These are phyloP conservation scores for Phylloporus sp. DNA, from an alignment of 768 basidiomycete genomes.

Conservation along the genomic window DNA sequence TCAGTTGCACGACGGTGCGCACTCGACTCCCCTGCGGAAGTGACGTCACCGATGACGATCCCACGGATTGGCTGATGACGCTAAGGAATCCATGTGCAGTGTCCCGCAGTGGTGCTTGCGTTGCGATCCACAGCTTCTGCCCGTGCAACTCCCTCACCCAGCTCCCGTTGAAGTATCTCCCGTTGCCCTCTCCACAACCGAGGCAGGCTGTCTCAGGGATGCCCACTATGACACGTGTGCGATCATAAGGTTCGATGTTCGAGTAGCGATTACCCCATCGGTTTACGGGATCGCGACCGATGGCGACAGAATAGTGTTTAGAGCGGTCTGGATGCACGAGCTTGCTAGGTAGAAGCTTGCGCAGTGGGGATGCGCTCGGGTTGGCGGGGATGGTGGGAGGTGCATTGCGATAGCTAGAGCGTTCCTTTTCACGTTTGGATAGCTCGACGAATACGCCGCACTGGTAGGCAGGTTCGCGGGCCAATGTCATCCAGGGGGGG, in stretches of 20 bases:
- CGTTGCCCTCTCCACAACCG: constrained; percentile 25
- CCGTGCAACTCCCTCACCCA: constrained; percentile 78
- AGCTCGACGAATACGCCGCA: constrained; percentile 32
- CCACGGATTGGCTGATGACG: constrained; percentile 49
- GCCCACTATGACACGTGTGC: constrained; percentile 63
- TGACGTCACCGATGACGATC: constrained; percentile 29
- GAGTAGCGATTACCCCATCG: constrained; percentile 58
- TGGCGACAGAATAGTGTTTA: constrained; percentile 52
- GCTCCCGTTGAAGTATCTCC: constrained; percentile 75
- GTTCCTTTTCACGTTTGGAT: constrained; percentile 35
- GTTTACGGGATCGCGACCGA: constrained; percentile 45
- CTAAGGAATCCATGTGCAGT: constrained; percentile 77
- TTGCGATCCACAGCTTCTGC: constrained; percentile 77
- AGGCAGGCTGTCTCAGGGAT: constrained; percentile 14
- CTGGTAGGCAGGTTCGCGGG: constrained; percentile 13
- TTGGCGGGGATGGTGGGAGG: constrained; percentile 10
- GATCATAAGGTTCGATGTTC: constrained; percentile 76
- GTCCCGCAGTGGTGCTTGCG: constrained; percentile 70
- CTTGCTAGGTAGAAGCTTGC: constrained; percentile 5
- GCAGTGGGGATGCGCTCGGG: constrained; percentile 3
- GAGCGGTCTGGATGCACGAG: constrained; percentile 22
- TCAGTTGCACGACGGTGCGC: constrained; percentile 79
- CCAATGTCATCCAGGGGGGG: constrained; percentile 17
- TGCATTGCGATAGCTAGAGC: constrained; percentile 26
- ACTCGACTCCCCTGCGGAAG: constrained; percentile 41